These are phyloP conservation scores for Parasarocladium wereldwijsianum DNA, from an alignment of 2,329 filamentous ascomycete genomes.

Conservation along the genomic window DNA sequence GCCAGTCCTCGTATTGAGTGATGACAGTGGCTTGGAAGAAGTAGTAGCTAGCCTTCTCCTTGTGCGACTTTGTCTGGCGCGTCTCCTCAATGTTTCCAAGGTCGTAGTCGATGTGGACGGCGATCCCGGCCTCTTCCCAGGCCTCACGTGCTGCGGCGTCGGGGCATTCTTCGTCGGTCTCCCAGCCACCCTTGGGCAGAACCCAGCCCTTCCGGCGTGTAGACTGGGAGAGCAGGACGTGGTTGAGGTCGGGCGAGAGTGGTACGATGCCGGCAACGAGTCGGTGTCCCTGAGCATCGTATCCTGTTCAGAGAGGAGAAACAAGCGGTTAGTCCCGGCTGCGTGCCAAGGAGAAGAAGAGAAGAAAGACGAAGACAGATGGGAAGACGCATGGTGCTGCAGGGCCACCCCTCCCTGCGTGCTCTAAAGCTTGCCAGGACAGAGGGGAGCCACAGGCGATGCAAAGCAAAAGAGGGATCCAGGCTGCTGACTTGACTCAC, in stretches of 20 bases:
- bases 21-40: slow-evolving; percentile 84
- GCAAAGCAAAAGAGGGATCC: neutral
- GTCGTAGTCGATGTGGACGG: slow-evolving; percentile 71
- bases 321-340: slow-evolving; percentile 9
- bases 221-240: slow-evolving; percentile 88
- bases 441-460: neutral
- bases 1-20: slow-evolving; percentile 77
- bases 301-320: slow-evolving; percentile 53
- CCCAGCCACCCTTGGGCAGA: slow-evolving; percentile 94
- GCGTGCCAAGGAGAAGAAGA: slow-evolving; percentile 1
- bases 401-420: too few relatives aligned
- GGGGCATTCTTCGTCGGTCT: slow-evolving; percentile 78
- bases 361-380: slow-evolving; percentile 6
- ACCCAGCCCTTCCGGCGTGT: slow-evolving; percentile 89
- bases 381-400: too few relatives aligned
- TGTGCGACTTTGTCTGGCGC: slow-evolving; percentile 59
- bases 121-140: slow-evolving; percentile 95
- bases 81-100: slow-evolving; percentile 77
- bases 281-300: slow-evolving; percentile 81
- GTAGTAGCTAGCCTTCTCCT: slow-evolving; percentile 51
- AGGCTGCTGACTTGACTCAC: slow-evolving; percentile 50
- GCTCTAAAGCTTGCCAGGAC: too few relatives aligned
- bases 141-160: slow-evolving; percentile 81
- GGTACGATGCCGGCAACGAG: slow-evolving; percentile 92
- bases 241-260: slow-evolving; percentile 69